Conservation (phyloP, 257 asterid species). For the Pogostemon cablin region DNA sequence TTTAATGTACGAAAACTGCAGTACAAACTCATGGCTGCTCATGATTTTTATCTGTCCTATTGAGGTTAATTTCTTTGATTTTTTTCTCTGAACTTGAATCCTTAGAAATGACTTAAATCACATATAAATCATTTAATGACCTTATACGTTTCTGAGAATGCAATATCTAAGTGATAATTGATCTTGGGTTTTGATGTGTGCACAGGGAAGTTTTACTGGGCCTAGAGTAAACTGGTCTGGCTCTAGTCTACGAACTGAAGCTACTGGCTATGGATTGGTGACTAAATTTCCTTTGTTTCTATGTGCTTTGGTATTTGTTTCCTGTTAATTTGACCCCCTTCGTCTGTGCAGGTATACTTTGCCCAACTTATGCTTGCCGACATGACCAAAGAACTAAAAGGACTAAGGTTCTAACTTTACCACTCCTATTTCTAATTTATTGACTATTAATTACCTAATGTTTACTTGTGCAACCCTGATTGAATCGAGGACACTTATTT, state of each 20-base stretch:
- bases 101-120: constrained; percentile 4
- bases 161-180: constrained; percentile 19
- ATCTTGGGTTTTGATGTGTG: constrained; percentile 24
- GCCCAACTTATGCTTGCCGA: constrained; percentile 98
- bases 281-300: constrained; percentile 30
- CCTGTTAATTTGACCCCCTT: constrained; percentile 33
- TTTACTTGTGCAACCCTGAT: constrained; percentile 5
- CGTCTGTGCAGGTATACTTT: constrained; percentile 75
- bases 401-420: constrained; percentile 67
- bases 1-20: neutral
- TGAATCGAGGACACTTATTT: neutral
- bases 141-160: constrained; percentile 17
- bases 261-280: constrained; percentile 99
- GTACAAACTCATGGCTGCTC: neutral
- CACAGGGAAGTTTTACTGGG: constrained; percentile 98
- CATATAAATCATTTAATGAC: constrained; percentile 14
- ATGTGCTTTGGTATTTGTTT: constrained; percentile 16
- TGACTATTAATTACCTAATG: constrained; percentile 5
- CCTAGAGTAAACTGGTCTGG: constrained; percentile 98
- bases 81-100: constrained; percentile 16
- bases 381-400: constrained; percentile 96
- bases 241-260: constrained; percentile 96
- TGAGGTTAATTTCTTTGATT: neutral
- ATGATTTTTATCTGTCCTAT: constrained; percentile 14
- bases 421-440: constrained; percentile 21